These are phyloP conservation scores for Trametes maxima DNA, from an alignment of 768 basidiomycete genomes.

Conservation along the genomic window DNA sequence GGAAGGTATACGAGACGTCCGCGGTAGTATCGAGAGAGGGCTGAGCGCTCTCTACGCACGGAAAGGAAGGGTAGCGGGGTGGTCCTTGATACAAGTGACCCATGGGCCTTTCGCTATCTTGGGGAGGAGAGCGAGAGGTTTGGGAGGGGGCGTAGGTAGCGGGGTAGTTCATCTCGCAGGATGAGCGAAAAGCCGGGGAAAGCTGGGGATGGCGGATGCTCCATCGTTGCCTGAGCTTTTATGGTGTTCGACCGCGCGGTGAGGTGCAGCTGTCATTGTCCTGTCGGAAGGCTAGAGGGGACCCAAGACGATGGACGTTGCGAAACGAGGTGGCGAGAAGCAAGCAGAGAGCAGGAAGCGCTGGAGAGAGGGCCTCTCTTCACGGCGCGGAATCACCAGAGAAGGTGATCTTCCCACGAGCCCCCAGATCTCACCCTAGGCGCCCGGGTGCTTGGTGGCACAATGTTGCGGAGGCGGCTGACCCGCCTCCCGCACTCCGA, in stretches of 20 bases:
- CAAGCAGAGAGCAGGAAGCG: background rate
- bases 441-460: background rate
- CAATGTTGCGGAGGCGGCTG: background rate
- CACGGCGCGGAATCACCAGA: background rate
- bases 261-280: background rate
- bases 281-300: background rate
- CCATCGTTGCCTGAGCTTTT: background rate
- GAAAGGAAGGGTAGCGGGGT: background rate
- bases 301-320: background rate
- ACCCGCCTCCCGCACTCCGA: background rate
- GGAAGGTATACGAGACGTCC: background rate
- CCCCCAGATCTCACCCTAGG: background rate
- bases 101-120: background rate
- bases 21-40: background rate
- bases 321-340: background rate
- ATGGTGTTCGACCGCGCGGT: background rate
- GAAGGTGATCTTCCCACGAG: conserved; percentile 7
- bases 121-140: background rate
- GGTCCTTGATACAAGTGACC: background rate
- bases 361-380: background rate
- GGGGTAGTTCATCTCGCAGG: conserved; percentile 2
- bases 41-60: background rate
- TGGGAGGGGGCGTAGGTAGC: background rate
- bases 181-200: background rate
- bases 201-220: background rate